phyloP scores from a whole-genome alignment of 768 basidiomycete genomes.

The Phanerodontia chrysosporium region DNA sequence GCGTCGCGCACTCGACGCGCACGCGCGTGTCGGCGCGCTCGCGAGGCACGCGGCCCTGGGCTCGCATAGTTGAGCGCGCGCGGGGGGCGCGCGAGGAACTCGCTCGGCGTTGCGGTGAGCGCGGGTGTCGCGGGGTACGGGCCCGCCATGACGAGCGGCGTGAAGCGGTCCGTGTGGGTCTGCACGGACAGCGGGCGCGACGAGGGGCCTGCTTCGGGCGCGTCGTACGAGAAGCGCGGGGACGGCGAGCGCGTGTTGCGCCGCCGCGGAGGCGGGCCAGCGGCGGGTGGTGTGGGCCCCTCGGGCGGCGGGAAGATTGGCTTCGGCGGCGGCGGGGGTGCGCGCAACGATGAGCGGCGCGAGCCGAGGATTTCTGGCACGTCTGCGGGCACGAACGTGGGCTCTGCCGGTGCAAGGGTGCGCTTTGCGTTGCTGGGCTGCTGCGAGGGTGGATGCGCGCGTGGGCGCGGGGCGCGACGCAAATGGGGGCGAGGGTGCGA shows the following conservation, averaged over 20 bases:
- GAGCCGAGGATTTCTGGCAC: neutral
- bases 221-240: neutral
- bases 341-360: neutral
- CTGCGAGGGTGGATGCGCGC: neutral
- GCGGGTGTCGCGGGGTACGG: neutral
- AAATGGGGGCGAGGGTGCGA: too few relatives aligned
- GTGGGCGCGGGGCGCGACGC: neutral
- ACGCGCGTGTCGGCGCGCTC: neutral
- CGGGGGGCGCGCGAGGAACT: neutral
- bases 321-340: neutral
- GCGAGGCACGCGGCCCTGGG: neutral
- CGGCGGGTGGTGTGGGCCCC: too few relatives aligned
- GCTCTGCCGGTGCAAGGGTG: neutral
- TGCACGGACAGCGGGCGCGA: neutral
- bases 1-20: neutral
- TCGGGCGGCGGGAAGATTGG: neutral
- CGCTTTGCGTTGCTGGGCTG: neutral
- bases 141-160: neutral
- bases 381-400: neutral
- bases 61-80: neutral
- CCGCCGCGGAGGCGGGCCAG: neutral
- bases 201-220: neutral
- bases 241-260: neutral
- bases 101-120: neutral
- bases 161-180: neutral